These are phyloP conservation scores for Cercospora sesami DNA, from an alignment of 2,329 filamentous ascomycete species.

Conservation along the genomic window DNA sequence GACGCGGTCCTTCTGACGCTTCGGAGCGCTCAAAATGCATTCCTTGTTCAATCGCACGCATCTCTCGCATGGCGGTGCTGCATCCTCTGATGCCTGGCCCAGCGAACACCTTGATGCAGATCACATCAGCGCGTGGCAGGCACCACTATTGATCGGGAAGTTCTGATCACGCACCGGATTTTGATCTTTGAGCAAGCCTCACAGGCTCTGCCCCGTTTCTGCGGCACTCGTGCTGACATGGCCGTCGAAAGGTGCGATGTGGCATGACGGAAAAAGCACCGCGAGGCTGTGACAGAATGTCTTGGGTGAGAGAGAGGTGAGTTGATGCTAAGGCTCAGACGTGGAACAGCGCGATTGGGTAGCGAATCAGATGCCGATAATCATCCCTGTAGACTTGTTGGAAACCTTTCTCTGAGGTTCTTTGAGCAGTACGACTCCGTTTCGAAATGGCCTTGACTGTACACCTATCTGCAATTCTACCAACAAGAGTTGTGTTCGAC, in stretches of 20 bases:
- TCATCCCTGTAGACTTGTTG: conserved; percentile 1
- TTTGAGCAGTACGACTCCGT: background rate
- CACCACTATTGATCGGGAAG: background rate
- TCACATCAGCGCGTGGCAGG: conserved; percentile 1
- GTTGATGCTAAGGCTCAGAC: background rate
- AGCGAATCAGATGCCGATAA: background rate
- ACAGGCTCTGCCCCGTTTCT: conserved; percentile 25
- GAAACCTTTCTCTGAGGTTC: background rate
- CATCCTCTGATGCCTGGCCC: conserved; percentile 16
- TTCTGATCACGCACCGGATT: conserved; percentile 7
- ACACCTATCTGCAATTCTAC: background rate
- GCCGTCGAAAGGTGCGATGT: background rate
- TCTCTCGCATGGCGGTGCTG: conserved; percentile 32
- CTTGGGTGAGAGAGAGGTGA: background rate
- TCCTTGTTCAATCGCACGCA: conserved; percentile 34
- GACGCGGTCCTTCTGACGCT: conserved; percentile 30
- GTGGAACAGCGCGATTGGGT: background rate
- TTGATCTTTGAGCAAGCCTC: conserved; percentile 23
- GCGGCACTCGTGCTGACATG: conserved; percentile 6
- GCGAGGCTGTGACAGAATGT: background rate
- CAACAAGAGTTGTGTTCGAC: background rate
- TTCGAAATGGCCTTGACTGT: background rate
- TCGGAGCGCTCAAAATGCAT: conserved; percentile 31
- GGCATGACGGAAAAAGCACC: conserved; percentile 1
- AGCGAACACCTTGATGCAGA: conserved; percentile 15